Base-by-base conservation (phyloP, 1,284 basidiomycete species). In the Nidula niveotomentosa region DNA sequence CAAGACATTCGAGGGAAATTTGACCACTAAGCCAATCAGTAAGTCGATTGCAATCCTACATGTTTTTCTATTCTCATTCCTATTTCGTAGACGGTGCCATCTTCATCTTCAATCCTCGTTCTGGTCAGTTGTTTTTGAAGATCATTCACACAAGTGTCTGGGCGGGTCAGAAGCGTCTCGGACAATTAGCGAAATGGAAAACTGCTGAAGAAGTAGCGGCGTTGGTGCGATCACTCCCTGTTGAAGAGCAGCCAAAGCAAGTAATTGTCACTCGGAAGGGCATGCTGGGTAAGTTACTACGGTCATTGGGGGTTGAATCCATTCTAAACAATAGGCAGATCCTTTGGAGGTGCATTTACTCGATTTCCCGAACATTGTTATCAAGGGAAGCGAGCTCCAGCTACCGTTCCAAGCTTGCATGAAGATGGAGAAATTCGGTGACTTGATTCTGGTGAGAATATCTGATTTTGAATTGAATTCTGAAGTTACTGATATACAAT, bases 361-460 rank as follows among this genome's bases (percentile, higher is more conserved):
- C 60, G 97, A 98, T 77, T 99, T 99, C 90, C 97, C 97, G 53
- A 99, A 99, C 76, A 98, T 99, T 65, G 96, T 98, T 72, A 99
- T 99, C 81, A 98, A 99, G 78, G 97, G 97, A 53, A 96, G 93
- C 62, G 97, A 99, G 74, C 79, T 99, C 48, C 97, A 99, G 70
- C 76, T 99, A 57, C 97, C 97, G 0, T 99, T 99, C 94, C 96
- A 99, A 77, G 95, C 96, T 13, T 96, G 94, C 64, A 95, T 99
- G 90, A 98, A 99, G 83, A 96, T 99, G 86, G 97, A 99, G 81
- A 98, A 98, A 76, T 98, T 99, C 62, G 97, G 97, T 76, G 97
- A 99, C 71, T 78, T 99, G 57, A 98, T 98, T 63, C 72, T 98
- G 69, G 88, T 88, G 67, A 55, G 80, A 66, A 12, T n/a, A 9